phyloP scores from a whole-genome alignment of 1,284 basidiomycete genomes.

The Tylopilus orsonianus region DNA sequence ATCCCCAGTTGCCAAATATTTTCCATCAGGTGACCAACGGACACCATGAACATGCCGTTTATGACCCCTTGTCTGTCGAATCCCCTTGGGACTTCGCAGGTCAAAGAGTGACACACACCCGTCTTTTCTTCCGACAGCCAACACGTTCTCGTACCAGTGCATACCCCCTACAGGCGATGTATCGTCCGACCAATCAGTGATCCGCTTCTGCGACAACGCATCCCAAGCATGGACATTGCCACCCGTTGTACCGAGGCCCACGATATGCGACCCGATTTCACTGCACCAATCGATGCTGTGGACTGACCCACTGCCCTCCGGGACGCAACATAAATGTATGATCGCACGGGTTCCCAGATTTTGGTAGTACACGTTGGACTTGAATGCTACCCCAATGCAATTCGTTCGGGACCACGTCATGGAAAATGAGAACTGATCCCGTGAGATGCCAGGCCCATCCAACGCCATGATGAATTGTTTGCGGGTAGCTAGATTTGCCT shows the following conservation, averaged over 20 bases:
- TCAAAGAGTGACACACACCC: constrained; percentile 43
- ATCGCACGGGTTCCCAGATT: constrained; percentile 47
- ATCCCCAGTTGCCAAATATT: constrained; percentile 44
- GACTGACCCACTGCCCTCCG: constrained; percentile 31
- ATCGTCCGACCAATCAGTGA: constrained; percentile 38
- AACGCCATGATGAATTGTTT: constrained; percentile 49
- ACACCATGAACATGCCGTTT: constrained; percentile 44
- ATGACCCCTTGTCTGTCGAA: constrained; percentile 36
- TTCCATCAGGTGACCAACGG: constrained; percentile 45
- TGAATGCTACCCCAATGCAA: constrained; percentile 49
- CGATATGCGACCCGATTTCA: constrained; percentile 29
- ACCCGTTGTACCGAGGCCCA: constrained; percentile 41
- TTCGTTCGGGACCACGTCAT: constrained; percentile 48
- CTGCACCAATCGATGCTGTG: constrained; percentile 42
- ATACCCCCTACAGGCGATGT: constrained; percentile 41
- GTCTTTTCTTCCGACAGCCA: constrained; percentile 41
- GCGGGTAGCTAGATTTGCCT: constrained; percentile 42
- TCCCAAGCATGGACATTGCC: constrained; percentile 46
- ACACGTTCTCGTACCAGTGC: constrained; percentile 41
- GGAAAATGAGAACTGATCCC: constrained; percentile 46
- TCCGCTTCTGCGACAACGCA: constrained; percentile 29
- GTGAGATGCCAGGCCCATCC: constrained; percentile 49
- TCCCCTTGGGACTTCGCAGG: constrained; percentile 31
- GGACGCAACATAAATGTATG: constrained; percentile 40
- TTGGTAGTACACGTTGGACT: constrained; percentile 47